phyloP scores from a whole-genome alignment of 805 yeast species.

The Saturnispora diversa region DNA sequence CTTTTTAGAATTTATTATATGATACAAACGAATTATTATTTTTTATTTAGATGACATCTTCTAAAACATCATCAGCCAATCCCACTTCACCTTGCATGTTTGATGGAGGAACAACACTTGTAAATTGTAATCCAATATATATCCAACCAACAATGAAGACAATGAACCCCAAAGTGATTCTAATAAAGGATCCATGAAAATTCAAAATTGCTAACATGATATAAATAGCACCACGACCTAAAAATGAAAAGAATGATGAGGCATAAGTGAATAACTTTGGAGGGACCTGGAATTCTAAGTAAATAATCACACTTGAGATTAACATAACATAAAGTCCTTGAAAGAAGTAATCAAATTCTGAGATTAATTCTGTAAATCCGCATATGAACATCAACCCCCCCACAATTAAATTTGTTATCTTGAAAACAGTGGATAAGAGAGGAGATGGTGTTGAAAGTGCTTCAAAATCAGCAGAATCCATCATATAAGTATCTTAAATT shows the following conservation, averaged over 20 bases:
- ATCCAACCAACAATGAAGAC: constrained; percentile 54
- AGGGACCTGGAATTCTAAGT: constrained; percentile 41
- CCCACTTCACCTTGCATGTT: constrained; percentile 59
- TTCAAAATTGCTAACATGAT: constrained; percentile 41
- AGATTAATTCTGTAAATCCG: constrained; percentile 43
- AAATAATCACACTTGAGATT: constrained; percentile 47
- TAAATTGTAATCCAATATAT: constrained; percentile 56
- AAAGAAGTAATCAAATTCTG: constrained; percentile 38
- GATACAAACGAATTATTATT: background rate
- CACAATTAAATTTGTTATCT: constrained; percentile 45
- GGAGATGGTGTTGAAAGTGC: constrained; percentile 12
- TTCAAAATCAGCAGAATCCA: constrained; percentile 38
- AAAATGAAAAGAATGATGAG: constrained; percentile 58
- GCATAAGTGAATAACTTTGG: constrained; percentile 57
- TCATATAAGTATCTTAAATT: no score
- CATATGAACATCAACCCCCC: constrained; percentile 43
- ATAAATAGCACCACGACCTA: constrained; percentile 68
- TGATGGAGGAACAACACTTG: constrained; percentile 71
- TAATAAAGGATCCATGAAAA: constrained; percentile 42
- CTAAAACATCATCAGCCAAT: constrained; percentile 27
- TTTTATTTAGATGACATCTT: constrained; percentile 26
- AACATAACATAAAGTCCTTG: constrained; percentile 50
- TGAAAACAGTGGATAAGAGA: constrained; percentile 32
- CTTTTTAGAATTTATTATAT: background rate
- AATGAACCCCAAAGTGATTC: constrained; percentile 50